phyloP scores from a whole-genome alignment of 2,329 filamentous ascomycete genomes.

The Fusarium virguliforme region DNA sequence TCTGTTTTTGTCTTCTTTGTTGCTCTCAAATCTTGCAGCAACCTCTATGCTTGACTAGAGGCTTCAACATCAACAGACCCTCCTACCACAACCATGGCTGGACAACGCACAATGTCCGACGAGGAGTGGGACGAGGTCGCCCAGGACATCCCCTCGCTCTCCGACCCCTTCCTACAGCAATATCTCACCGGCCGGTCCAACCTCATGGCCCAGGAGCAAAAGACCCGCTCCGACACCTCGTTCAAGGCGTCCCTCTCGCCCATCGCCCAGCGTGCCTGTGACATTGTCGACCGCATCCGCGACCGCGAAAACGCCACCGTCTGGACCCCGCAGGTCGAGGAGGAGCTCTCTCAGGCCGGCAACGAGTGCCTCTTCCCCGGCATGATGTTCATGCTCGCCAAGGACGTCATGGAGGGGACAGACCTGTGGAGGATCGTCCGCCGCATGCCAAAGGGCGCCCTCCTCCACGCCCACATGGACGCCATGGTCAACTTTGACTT shows the following conservation, averaged over 20 bases:
- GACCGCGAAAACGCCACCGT: constrained; percentile 81
- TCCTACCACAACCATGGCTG: constrained; percentile 51
- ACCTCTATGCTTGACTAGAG: background rate
- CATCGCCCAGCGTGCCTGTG: constrained; percentile 82
- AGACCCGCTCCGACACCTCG: constrained; percentile 80
- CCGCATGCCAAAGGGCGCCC: constrained; percentile 88
- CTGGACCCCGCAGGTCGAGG: constrained; percentile 83
- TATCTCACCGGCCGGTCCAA: constrained; percentile 83
- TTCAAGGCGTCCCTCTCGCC: constrained; percentile 85
- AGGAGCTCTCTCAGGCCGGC: constrained; percentile 75
- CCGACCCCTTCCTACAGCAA: constrained; percentile 85
- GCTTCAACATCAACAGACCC: background rate
- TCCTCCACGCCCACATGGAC: constrained; percentile 90
- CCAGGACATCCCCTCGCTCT: constrained; percentile 69
- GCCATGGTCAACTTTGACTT: constrained; percentile 92
- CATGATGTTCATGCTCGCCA: constrained; percentile 94
- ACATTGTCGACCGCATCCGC: constrained; percentile 85
- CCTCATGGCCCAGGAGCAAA: constrained; percentile 86
- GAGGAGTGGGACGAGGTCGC: constrained; percentile 73
- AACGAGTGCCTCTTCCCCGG: constrained; percentile 82
- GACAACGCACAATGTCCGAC: constrained; percentile 60
- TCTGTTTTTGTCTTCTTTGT: constrained; percentile 25
- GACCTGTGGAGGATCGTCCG: constrained; percentile 88
- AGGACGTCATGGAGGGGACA: constrained; percentile 87
- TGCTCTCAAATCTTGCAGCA: constrained; percentile 11